Conservation (phyloP, 2,329 filamentous ascomycete genomes). For the Didymella lethalis region DNA sequence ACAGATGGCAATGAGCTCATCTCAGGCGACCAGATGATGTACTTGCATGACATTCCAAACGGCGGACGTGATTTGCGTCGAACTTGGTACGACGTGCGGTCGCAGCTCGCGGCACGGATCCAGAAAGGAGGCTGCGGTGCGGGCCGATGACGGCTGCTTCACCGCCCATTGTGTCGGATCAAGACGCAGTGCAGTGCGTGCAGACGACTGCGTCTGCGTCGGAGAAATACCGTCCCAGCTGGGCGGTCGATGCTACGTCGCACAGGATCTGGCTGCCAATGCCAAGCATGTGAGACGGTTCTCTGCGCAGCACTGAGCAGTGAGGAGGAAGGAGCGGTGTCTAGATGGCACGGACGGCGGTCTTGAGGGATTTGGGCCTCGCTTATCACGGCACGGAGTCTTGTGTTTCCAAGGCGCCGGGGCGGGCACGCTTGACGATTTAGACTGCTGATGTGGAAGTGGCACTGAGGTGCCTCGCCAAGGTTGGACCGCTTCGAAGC, state of each 20-base stretch:
- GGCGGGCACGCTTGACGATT: no score
- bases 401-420: no score
- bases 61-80: background rate
- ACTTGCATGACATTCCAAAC: background rate
- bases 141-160: conserved; percentile 18
- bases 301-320: background rate
- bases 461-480: no score
- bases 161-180: conserved; percentile 22
- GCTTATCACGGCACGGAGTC: background rate
- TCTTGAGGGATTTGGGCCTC: background rate
- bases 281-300: background rate
- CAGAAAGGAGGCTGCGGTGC: conserved; percentile 18
- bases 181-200: background rate
- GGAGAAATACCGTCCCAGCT: conserved; percentile 12
- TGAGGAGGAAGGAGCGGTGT: background rate
- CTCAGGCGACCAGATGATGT: background rate
- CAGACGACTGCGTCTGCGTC: conserved; percentile 8
- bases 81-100: conserved; percentile 2
- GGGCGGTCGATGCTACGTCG: conserved; percentile 8
- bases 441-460: no score
- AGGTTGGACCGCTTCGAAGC: no score
- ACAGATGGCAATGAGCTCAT: background rate
- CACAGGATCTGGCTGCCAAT: conserved; percentile 1
- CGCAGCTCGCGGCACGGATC: conserved; percentile 3
- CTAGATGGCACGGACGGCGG: background rate